Evolutionary conservation across 805 yeast species (phyloP).

Genomic region (Alloascoidea hylecoeti): DNA sequence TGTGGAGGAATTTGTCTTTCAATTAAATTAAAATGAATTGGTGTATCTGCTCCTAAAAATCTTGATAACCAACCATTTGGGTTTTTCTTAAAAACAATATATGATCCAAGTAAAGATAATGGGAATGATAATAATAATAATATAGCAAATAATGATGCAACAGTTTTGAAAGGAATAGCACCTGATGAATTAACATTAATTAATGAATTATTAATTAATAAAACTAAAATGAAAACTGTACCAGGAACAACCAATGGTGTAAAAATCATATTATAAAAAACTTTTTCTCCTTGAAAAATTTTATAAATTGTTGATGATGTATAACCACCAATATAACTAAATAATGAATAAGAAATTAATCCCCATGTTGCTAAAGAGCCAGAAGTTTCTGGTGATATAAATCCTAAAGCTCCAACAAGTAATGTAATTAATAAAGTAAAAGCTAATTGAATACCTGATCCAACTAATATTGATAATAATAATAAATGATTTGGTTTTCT

Average conservation of each 20-base stretch:
- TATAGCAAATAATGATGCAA: background rate
- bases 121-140: background rate
- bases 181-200: background rate
- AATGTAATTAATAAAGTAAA: conserved; percentile 5
- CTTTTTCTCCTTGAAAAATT: background rate
- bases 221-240: background rate
- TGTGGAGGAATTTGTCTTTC: background rate
- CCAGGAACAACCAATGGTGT: conserved; percentile 1
- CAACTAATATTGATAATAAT: conserved; percentile 55
- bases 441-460: conserved; percentile 63
- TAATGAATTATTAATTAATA: background rate
- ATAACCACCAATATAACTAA: background rate
- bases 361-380: background rate
- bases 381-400: background rate
- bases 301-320: background rate
- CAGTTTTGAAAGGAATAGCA: background rate
- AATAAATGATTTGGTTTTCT: conserved; percentile 57
- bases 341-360: background rate
- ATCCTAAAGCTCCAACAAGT: background rate
- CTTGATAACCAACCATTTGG: background rate
- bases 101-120: background rate
- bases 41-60: background rate
- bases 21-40: background rate
- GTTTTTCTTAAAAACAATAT: background rate
- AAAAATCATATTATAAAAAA: background rate